phyloP scores from a whole-genome alignment of 2,329 filamentous ascomycete species.

The Parafenestella ontariensis region DNA sequence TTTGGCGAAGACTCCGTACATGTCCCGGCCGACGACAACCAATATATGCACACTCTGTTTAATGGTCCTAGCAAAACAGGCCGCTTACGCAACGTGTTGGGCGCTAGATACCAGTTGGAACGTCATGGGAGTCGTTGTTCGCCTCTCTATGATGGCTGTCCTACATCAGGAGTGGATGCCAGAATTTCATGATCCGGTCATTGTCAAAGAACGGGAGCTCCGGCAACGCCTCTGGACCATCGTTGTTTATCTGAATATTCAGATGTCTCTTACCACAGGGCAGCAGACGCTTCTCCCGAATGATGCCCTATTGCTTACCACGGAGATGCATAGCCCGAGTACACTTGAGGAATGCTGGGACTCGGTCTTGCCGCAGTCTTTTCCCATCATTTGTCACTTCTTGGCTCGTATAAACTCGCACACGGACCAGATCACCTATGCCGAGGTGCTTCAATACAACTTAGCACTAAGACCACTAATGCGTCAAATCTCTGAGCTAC shows the following conservation, averaged over 20 bases:
- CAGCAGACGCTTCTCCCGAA: slow-evolving; percentile 22
- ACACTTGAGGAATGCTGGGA: slow-evolving; percentile 17
- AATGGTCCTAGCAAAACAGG: slow-evolving; percentile 32
- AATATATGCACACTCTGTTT: slow-evolving; percentile 26
- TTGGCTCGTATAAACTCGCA: slow-evolving; percentile 18
- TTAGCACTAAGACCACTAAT: slow-evolving; percentile 16
- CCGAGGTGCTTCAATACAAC: slow-evolving; percentile 26
- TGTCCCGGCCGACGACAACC: slow-evolving; percentile 21
- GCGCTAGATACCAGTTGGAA: slow-evolving; percentile 30
- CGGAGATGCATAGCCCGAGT: background rate
- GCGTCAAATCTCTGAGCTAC: slow-evolving; percentile 10
- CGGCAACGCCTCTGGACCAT: slow-evolving; percentile 24
- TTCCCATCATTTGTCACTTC: slow-evolving; percentile 20
- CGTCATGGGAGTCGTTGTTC: slow-evolving; percentile 23
- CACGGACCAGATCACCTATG: slow-evolving; percentile 20
- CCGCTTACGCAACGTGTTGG: slow-evolving; percentile 31
- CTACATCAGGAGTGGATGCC: slow-evolving; percentile 23
- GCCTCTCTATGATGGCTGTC: slow-evolving; percentile 26
- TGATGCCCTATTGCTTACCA: slow-evolving; percentile 2
- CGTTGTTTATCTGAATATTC: slow-evolving; percentile 28
- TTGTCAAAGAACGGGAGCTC: slow-evolving; percentile 13
- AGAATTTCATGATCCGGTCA: slow-evolving; percentile 5
- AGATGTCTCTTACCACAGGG: slow-evolving; percentile 26
- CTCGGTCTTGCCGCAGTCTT: slow-evolving; percentile 15
- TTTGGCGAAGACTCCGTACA: slow-evolving; percentile 26